Percentiles rank a stretch among this genome's conserved stretches.
phyloP scores from a whole-genome alignment of 768 basidiomycete species.

The Russula lepida region DNA sequence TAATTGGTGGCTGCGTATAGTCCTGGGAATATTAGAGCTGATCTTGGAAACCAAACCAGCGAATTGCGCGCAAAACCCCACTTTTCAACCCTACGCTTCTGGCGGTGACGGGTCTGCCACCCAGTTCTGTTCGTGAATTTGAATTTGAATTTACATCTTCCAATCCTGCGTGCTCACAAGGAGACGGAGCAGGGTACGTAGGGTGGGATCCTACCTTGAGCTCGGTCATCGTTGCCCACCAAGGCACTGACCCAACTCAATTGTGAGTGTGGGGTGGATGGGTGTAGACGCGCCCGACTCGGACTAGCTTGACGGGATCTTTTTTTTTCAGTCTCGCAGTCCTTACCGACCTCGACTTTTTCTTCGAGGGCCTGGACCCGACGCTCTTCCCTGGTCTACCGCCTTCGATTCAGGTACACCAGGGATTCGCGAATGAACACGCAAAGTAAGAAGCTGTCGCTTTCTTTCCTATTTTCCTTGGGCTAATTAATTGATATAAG shows the following conservation, averaged over 20 bases:
- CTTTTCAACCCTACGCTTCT: slow-evolving; percentile 37
- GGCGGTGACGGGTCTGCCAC: slow-evolving; percentile 24
- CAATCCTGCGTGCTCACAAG: slow-evolving; percentile 29
- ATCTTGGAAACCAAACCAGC: slow-evolving; percentile 23
- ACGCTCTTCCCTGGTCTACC: slow-evolving; percentile 49
- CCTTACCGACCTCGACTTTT: slow-evolving; percentile 42
- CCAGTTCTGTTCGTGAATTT: slow-evolving; percentile 9
- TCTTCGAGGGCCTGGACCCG: slow-evolving; percentile 33
- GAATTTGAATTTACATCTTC: background rate
- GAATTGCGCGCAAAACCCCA: slow-evolving; percentile 40
- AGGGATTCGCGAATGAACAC: slow-evolving; percentile 47
- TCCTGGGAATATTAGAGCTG: background rate
- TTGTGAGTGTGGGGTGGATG: slow-evolving; percentile 33
- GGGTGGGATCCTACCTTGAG: slow-evolving; percentile 46
- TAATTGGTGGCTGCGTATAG: background rate
- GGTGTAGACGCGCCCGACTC: no score
- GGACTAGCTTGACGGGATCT: background rate
- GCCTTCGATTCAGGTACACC: slow-evolving; percentile 39
- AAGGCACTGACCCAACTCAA: slow-evolving; percentile 51
- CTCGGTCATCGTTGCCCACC: slow-evolving; percentile 50
- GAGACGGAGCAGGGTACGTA: slow-evolving; percentile 38
- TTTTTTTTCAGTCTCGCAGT: background rate
- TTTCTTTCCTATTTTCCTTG: background rate
- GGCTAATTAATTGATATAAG: background rate
- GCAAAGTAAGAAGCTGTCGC: slow-evolving; percentile 22